Evolutionary conservation across 2,329 filamentous ascomycete genomes (phyloP).

Genomic region (Microcera coccophila): DNA sequence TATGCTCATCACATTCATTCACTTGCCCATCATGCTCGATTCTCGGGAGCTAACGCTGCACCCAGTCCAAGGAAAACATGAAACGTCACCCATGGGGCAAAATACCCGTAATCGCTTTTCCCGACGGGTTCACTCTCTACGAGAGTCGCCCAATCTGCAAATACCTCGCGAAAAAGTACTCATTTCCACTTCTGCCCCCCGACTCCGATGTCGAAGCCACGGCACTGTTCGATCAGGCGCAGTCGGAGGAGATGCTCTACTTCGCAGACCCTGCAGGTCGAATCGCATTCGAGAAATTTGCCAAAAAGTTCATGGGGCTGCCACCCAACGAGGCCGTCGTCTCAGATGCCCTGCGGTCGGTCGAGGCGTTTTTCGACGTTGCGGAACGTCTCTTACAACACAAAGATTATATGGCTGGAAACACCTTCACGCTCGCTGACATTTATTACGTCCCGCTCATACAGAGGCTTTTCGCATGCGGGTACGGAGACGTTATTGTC

Average conservation of each 20-base stretch:
- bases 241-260: slow-evolving; percentile 39
- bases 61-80: slow-evolving; percentile 35
- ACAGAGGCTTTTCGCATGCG: slow-evolving; percentile 39
- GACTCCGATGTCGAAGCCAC: slow-evolving; percentile 37
- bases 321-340: slow-evolving; percentile 40
- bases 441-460: slow-evolving; percentile 47
- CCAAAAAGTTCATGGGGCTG: slow-evolving; percentile 41
- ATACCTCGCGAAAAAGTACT: slow-evolving; percentile 44
- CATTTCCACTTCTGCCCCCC: slow-evolving; percentile 40
- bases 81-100: slow-evolving; percentile 42
- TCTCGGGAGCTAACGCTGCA: slow-evolving; percentile 12
- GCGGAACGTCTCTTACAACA: slow-evolving; percentile 37
- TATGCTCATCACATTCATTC: not conserved
- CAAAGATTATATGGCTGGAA: slow-evolving; percentile 43
- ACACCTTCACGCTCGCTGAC: slow-evolving; percentile 41
- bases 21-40: not conserved
- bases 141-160: slow-evolving; percentile 47
- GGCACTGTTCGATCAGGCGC: slow-evolving; percentile 43
- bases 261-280: slow-evolving; percentile 42
- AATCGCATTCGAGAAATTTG: slow-evolving; percentile 44
- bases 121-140: slow-evolving; percentile 42
- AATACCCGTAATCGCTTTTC: slow-evolving; percentile 37
- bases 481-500: slow-evolving; percentile 35
- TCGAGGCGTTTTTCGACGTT: slow-evolving; percentile 42
- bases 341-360: slow-evolving; percentile 32